phyloP scores from a whole-genome alignment of 805 yeast genomes.

The Komagataella pastoris region DNA sequence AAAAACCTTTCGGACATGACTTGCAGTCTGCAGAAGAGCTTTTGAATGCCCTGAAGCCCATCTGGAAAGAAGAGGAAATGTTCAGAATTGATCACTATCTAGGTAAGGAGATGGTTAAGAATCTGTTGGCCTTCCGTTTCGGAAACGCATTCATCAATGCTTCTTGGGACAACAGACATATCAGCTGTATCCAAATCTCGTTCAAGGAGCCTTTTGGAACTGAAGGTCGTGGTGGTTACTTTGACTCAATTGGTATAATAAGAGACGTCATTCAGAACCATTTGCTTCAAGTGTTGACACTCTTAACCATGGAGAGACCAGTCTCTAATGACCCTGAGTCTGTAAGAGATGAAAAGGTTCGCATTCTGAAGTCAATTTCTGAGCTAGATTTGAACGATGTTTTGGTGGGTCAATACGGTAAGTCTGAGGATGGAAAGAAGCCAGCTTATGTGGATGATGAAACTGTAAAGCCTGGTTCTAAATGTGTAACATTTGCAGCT shows the following conservation, averaged over 20 bases:
- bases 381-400: slow-evolving; percentile 54
- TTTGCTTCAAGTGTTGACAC: slow-evolving; percentile 79
- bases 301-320: slow-evolving; percentile 94
- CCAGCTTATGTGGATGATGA: slow-evolving; percentile 90
- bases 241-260: slow-evolving; percentile 87
- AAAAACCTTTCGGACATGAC: slow-evolving; percentile 96
- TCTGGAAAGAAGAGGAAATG: slow-evolving; percentile 82
- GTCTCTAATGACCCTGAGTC: slow-evolving; percentile 84
- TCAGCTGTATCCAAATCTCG: slow-evolving; percentile 72
- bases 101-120: slow-evolving; percentile 97
- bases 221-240: slow-evolving; percentile 98
- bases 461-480: slow-evolving; percentile 70
- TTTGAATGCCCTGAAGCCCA: slow-evolving; percentile 67
- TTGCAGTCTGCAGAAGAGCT: slow-evolving; percentile 64
- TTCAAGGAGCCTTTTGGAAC: slow-evolving; percentile 99
- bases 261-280: slow-evolving; percentile 99
- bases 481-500: slow-evolving; percentile 90
- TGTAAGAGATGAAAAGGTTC: slow-evolving; percentile 92
- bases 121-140: slow-evolving; percentile 76
- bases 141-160: slow-evolving; percentile 81
- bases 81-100: slow-evolving; percentile 95
- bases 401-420: slow-evolving; percentile 77
- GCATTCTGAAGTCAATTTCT: slow-evolving; percentile 72
- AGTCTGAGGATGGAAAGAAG: slow-evolving; percentile 75
- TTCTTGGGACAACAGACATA: slow-evolving; percentile 77